Evolutionary conservation across 345 rosid species (phyloP).

Genomic region (Euphorbia pulcherrima): DNA sequence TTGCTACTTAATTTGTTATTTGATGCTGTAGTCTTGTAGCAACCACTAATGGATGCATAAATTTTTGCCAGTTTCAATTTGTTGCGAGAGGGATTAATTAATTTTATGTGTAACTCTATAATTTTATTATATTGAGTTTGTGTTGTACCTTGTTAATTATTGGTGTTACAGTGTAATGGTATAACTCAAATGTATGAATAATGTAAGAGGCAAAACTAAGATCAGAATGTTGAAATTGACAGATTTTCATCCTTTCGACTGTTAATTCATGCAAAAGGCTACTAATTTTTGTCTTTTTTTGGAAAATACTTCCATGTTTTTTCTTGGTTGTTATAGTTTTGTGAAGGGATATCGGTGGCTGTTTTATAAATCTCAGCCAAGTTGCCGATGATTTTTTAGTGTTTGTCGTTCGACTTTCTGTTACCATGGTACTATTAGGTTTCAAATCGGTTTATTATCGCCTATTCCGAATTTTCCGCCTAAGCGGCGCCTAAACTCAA

Average conservation of each 20-base stretch:
- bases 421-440: too few species aligned
- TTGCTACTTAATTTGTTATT: too few species aligned
- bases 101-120: not conserved
- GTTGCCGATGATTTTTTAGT: too few species aligned
- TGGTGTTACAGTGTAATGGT: not conserved
- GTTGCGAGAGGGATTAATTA: not conserved
- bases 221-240: not conserved
- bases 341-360: too few species aligned
- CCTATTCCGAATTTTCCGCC: too few species aligned
- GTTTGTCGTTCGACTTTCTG: too few species aligned
- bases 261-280: not conserved
- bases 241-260: not conserved
- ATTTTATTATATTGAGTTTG: too few species aligned
- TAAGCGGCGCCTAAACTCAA: too few species aligned
- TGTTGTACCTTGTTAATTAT: not conserved
- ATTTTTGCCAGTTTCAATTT: slow-evolving; percentile 8
- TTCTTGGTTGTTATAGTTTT: too few species aligned
- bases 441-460: too few species aligned
- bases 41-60: slow-evolving; percentile 4
- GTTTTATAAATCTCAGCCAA: too few species aligned
- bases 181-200: too few species aligned
- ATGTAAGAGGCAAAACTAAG: not conserved
- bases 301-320: not conserved
- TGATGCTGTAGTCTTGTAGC: not conserved
- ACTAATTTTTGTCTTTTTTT: not conserved